Conservation (phyloP, 1,139 yeast species). For the Pichia terricola region DNA sequence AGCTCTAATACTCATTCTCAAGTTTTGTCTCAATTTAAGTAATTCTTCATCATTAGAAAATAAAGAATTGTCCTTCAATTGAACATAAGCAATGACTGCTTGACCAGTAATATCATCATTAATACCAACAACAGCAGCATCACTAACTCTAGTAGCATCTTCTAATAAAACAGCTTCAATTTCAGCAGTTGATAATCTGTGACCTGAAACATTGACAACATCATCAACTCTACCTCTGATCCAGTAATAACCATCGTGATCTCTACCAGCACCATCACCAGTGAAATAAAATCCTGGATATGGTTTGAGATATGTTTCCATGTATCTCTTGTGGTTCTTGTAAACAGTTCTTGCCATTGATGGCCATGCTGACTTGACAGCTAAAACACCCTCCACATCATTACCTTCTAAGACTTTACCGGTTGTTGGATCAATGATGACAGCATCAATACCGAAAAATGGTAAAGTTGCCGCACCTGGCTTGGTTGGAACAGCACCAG, state of each 20-base stretch:
- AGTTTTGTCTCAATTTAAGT: conserved; percentile 62
- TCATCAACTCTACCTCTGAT: conserved; percentile 98
- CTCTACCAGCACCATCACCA: conserved; percentile 98
- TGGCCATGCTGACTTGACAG: conserved; percentile 88
- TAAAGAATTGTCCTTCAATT: conserved; percentile 53
- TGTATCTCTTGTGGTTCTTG: conserved; percentile 80
- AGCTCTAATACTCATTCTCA: conserved; percentile 80
- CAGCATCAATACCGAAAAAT: conserved; percentile 88
- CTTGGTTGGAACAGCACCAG: conserved; percentile 90
- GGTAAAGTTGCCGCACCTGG: conserved; percentile 98
- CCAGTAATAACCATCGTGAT: conserved; percentile 96
- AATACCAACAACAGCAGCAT: conserved; percentile 93
- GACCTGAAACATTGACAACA: conserved; percentile 96
- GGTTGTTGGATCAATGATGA: conserved; percentile 82
- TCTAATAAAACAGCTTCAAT: conserved; percentile 88
- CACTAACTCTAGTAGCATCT: conserved; percentile 65
- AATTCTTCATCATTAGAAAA: conserved; percentile 39
- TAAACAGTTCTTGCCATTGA: conserved; percentile 96
- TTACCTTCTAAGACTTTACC: conserved; percentile 80
- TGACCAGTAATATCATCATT: conserved; percentile 95
- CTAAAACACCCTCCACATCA: conserved; percentile 94
- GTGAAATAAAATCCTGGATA: conserved; percentile 96
- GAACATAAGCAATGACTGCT: conserved; percentile 90
- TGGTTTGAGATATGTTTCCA: conserved; percentile 91
- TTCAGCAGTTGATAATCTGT: conserved; percentile 93